Evolutionary conservation across 352 stramenopile genomes (phyloP).

Genomic region (Pythium oligandrum): DNA sequence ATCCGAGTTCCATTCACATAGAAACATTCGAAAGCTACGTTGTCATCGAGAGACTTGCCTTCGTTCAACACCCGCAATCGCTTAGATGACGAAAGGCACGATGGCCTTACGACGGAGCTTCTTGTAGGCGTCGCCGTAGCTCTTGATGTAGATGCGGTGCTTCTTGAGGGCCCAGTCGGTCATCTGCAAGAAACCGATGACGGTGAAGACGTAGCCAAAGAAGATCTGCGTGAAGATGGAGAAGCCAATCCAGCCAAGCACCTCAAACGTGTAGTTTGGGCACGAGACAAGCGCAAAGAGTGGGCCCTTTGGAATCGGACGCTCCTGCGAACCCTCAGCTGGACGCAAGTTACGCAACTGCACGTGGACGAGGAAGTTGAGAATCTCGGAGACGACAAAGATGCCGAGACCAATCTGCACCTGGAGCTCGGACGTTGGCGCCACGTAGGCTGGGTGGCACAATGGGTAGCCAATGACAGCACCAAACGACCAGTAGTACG

Average conservation of each 20-base stretch:
- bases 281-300: constrained; percentile 86
- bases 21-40: no score
- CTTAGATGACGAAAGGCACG: constrained; percentile 80
- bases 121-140: constrained; percentile 84
- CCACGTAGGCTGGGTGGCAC: constrained; percentile 67
- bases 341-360: constrained; percentile 78
- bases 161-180: constrained; percentile 88
- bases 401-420: constrained; percentile 50
- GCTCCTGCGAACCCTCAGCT: constrained; percentile 66
- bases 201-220: constrained; percentile 81
- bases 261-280: constrained; percentile 90
- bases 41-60: no score
- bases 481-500: constrained; percentile 87
- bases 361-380: constrained; percentile 84
- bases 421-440: constrained; percentile 43
- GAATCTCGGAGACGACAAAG: constrained; percentile 68
- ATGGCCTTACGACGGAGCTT: constrained; percentile 84
- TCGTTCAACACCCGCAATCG: no score
- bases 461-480: constrained; percentile 79
- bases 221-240: constrained; percentile 82
- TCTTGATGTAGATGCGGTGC: constrained; percentile 85
- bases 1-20: no score
- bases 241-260: constrained; percentile 87
- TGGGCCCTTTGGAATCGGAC: constrained; percentile 59
- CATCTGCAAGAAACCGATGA: constrained; percentile 87